Base-by-base conservation (phyloP, 1,284 basidiomycete genomes). In the Cryptococcus sp. region DNA sequence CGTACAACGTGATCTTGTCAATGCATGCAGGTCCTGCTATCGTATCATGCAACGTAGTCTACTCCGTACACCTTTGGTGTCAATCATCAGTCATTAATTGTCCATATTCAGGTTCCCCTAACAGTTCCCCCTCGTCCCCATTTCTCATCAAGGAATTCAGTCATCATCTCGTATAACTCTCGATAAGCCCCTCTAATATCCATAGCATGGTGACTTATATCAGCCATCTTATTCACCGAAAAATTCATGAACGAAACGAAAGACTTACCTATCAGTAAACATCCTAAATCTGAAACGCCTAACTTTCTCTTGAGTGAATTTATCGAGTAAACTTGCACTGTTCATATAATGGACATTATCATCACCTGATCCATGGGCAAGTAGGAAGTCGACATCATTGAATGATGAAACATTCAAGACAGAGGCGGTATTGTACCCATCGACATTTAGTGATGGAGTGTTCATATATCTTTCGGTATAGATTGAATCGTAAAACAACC, bases 401-500 rank as follows among this genome's bases (percentile, higher is more conserved):
- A 97, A 98, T 4, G 85, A 88, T 9, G 85, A 84, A 46, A 91
- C 87, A 66, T 91, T 85, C 57, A 85, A 85, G 45, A 98, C 85
- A 0, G 88, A 87, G 13, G 87, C 85, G 42, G 85, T 86, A 57
- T 84, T 74, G 78, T 98, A 98, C 4, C 94, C 94, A 0, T 77
- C 81, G 0, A 80, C 79, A 72, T 98, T 98, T 14, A 81, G 76
- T 13, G 78, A 68, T 0, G 91, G 91, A 23, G 87, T 80, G 62
- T 86, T 85, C 91, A 98, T 92, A 78, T 97, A 98, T n/a, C 94
- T 85, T 67, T 98, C 93, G 1, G 94, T 97, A 72, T 66, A 69
- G 57, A 61, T 60, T 14, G 63, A 75, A 80, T 77, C 88, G 67
- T 93, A 93, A 57, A 89, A 75, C 37, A 80, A 79, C 90, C 88